A percentile compares a stretch with the other conserved stretches of the same genome.
These are phyloP conservation scores for Verbascum thapsus DNA, from an alignment of 257 asterid genomes.

Conservation along the genomic window DNA sequence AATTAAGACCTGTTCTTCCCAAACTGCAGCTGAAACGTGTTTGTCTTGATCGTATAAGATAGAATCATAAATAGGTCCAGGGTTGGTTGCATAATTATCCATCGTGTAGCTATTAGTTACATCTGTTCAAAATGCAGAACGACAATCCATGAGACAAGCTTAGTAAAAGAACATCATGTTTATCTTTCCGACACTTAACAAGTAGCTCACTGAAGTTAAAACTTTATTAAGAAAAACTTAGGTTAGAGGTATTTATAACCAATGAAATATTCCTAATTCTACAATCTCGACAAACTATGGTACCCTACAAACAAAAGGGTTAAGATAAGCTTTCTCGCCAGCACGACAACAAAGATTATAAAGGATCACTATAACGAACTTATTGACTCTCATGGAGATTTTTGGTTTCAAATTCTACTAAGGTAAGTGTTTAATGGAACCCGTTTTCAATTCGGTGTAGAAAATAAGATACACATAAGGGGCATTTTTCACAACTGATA, in stretches of 20 bases:
- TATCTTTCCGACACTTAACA: conserved; percentile 18
- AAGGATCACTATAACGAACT: too few relatives aligned
- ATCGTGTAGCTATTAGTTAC: conserved; percentile 44
- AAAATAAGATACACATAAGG: background rate
- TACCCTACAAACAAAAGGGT: background rate
- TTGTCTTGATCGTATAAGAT: conserved; percentile 92
- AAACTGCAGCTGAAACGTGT: conserved; percentile 88
- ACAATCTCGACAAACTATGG: background rate
- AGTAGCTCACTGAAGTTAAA: background rate
- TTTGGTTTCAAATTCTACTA: too few relatives aligned
- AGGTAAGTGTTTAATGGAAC: too few relatives aligned
- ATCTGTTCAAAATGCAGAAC: conserved; percentile 44
- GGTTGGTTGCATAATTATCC: conserved; percentile 71
- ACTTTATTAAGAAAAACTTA: background rate
- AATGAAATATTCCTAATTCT: conserved; percentile 11
- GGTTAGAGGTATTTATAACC: conserved; percentile 13
- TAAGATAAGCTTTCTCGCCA: background rate
- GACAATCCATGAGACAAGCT: conserved; percentile 23
- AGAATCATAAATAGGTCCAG: conserved; percentile 85
- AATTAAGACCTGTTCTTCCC: conserved; percentile 90
- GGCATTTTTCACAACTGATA: background rate
- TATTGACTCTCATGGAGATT: too few relatives aligned
- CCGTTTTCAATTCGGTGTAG: too few relatives aligned
- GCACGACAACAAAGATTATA: background rate
- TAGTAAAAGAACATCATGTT: conserved; percentile 6